A percentile compares a stretch with the other conserved stretches of the same genome.
Evolutionary conservation across 306 rosid genomes (phyloP).

Genomic region (Phaseolus lunatus): DNA sequence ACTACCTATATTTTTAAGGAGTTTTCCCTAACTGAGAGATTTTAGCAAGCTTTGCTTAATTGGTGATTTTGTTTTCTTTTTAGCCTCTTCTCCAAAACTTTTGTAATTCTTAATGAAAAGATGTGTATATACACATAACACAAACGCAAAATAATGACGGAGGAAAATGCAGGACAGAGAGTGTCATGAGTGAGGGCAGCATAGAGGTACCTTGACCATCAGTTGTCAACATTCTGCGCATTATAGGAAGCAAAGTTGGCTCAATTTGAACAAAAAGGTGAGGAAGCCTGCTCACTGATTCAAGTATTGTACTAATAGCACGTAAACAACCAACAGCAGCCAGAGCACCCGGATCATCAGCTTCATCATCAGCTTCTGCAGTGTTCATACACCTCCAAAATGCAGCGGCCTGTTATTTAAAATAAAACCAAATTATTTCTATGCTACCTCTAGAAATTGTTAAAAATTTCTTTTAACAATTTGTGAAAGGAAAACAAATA

Average conservation of each 20-base stretch:
- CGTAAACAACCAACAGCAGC: conserved; percentile 98
- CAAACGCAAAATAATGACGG: not conserved
- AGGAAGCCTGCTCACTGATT: conserved; percentile 96
- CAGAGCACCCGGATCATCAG: conserved; percentile 90
- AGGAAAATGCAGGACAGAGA: not conserved
- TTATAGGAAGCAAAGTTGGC: conserved; percentile 91
- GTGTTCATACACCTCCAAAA: conserved; percentile 97
- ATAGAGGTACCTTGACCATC: conserved; percentile 82
- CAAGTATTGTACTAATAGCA: conserved; percentile 95
- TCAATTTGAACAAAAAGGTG: conserved; percentile 83
- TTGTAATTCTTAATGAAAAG: not conserved
- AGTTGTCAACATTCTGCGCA: conserved; percentile 89
- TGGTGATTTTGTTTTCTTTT: not conserved
- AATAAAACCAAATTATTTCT: not conserved
- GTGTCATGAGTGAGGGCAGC: not conserved
- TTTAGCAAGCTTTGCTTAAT: not conserved
- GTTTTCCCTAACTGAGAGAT: conserved; percentile 7
- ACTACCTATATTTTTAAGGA: not conserved
- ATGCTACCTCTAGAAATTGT: conserved; percentile 12
- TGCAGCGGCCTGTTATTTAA: conserved; percentile 70
- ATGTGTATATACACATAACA: not conserved
- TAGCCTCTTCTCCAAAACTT: not conserved
- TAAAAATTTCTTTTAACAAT: not conserved
- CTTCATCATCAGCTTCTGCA: conserved; percentile 90
- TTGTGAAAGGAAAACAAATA: not conserved